Conservation (phyloP, 2,329 filamentous ascomycete genomes). For the Hypoxylon sp. region DNA sequence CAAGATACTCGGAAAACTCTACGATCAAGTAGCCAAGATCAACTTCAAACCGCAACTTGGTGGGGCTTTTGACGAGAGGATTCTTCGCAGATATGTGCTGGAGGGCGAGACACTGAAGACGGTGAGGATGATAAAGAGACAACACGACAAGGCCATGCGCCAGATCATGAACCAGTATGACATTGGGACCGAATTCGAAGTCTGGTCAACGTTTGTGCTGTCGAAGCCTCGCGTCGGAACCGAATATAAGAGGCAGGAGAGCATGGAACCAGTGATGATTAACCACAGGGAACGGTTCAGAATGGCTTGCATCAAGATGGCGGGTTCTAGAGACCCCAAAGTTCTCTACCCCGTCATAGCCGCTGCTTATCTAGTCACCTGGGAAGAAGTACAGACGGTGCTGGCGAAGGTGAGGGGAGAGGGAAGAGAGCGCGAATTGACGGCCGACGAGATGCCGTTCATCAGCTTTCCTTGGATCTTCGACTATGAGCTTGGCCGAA, state of each 20-base stretch:
- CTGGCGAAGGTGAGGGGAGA: constrained; percentile 61
- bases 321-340: constrained; percentile 71
- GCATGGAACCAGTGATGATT: constrained; percentile 77
- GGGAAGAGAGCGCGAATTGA: constrained; percentile 57
- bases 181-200: constrained; percentile 89
- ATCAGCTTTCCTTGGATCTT: constrained; percentile 98
- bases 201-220: constrained; percentile 89
- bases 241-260: constrained; percentile 91
- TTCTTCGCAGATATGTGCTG: constrained; percentile 74
- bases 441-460: constrained; percentile 75
- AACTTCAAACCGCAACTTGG: constrained; percentile 82
- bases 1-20: constrained; percentile 84
- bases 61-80: constrained; percentile 80
- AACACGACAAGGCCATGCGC: constrained; percentile 83
- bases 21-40: constrained; percentile 78
- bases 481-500: constrained; percentile 75
- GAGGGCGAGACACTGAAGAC: constrained; percentile 68
- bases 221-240: constrained; percentile 77
- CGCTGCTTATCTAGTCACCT: constrained; percentile 90
- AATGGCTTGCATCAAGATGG: constrained; percentile 74
- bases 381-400: constrained; percentile 75
- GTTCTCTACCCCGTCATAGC: constrained; percentile 80
- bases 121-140: constrained; percentile 76
- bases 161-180: constrained; percentile 89
- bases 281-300: constrained; percentile 79